Base-by-base conservation (phyloP, 768 basidiomycete genomes). In the Melanogaster broomeanus region DNA sequence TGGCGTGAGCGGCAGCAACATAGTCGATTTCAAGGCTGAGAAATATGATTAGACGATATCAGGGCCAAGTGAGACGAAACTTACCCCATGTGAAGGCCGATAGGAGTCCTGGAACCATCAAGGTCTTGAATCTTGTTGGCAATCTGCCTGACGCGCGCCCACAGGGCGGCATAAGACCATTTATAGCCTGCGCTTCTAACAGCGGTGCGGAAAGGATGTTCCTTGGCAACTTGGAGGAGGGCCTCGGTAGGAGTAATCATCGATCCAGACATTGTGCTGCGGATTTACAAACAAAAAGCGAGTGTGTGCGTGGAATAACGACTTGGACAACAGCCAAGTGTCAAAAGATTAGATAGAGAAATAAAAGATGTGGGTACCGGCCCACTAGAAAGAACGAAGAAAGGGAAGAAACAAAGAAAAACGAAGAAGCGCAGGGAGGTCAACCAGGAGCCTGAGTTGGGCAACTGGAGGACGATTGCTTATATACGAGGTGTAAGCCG, bases 141-240 rank as follows among this genome's bases (percentile, higher is more conserved):
- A 11, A 67, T 60, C 45, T 57, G 53, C 49, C 60, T 56, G 48
- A 67, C 58, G 41, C 66, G 66, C 46, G 61, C 56, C 66, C 66
- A 67, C n/a, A 67, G 57, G 46, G 62, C 66, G 41, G 61, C 62
- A n/a, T 68, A 67, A 42, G 64, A 62, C 66, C 66, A 67, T 57
- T 56, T 48, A 40, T 55, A 45, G 37, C 34, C 50, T 53, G 46
- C 57, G n/a, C 51, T 43, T 28, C 51, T 59, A 34, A 68, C 59
- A 10, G 64, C 66, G 41, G 27, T 10, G 25, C 49, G 53, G 48
- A 48, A 59, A 15, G 66, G 66, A 46, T 67, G 57, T 24, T 61
- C 51, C 55, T 55, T 60, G 49, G 66, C 64, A 37, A 65, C 66
- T 42, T 65, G 60, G 39, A 67, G 55, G 35, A 67, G 66, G 21